Conservation (phyloP, 2,329 filamentous ascomycete species). For the Plenodomus lindquistii region DNA sequence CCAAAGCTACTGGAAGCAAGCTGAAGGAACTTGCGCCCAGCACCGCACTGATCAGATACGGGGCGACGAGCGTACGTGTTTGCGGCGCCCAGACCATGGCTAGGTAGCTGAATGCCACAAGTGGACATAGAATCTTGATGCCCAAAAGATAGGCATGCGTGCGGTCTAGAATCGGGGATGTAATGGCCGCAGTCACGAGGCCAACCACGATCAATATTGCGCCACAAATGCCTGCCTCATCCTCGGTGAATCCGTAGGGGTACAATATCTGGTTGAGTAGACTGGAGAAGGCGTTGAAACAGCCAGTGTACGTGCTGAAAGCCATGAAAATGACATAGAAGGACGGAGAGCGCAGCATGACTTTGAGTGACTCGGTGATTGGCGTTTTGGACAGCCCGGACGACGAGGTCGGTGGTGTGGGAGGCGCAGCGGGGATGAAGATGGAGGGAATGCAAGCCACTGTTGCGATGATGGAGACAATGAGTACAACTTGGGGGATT, state of each 20-base stretch:
- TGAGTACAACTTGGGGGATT: constrained; percentile 82
- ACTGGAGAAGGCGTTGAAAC: constrained; percentile 91
- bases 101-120: constrained; percentile 75
- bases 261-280: constrained; percentile 87
- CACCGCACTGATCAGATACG: constrained; percentile 74
- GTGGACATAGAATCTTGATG: constrained; percentile 73
- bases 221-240: constrained; percentile 85
- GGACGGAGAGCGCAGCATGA: constrained; percentile 61
- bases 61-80: constrained; percentile 64
- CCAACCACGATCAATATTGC: constrained; percentile 89
- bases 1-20: constrained; percentile 80
- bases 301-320: constrained; percentile 83
- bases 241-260: constrained; percentile 83
- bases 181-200: constrained; percentile 73
- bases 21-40: constrained; percentile 80
- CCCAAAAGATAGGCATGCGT: constrained; percentile 77
- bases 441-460: constrained; percentile 73
- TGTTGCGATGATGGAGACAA: constrained; percentile 79
- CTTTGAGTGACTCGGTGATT: constrained; percentile 56
- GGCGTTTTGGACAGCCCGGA: constrained; percentile 59
- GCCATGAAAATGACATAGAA: constrained; percentile 81
- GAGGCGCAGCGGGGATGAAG: constrained; percentile 76
- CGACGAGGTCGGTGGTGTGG: constrained; percentile 75
- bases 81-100: constrained; percentile 79
- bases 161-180: constrained; percentile 80